phyloP scores from a whole-genome alignment of 2,329 filamentous ascomycete genomes.

The Aspergillus felis region DNA sequence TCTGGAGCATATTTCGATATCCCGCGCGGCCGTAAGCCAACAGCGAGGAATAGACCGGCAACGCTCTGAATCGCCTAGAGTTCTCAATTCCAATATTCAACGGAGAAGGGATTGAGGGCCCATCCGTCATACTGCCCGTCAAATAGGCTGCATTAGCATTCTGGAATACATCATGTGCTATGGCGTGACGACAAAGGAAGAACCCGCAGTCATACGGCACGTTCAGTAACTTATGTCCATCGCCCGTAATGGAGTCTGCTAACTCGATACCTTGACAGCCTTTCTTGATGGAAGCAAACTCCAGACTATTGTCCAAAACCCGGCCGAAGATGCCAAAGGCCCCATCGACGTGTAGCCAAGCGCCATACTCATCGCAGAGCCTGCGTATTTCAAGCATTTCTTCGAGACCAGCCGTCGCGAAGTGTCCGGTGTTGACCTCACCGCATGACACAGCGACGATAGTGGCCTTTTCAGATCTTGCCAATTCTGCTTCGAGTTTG shows the following conservation, averaged over 20 bases:
- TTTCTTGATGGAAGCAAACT: constrained; percentile 53
- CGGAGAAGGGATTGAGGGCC: constrained; percentile 64
- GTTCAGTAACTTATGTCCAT: constrained; percentile 89
- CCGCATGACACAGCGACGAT: constrained; percentile 80
- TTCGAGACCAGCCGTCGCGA: constrained; percentile 57
- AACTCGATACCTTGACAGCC: constrained; percentile 66
- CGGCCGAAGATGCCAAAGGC: constrained; percentile 84
- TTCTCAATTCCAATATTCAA: constrained; percentile 88
- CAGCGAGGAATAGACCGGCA: constrained; percentile 83
- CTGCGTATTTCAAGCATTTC: constrained; percentile 62
- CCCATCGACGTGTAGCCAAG: constrained; percentile 89
- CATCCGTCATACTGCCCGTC: constrained; percentile 30
- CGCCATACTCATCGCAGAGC: constrained; percentile 67
- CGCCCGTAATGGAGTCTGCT: constrained; percentile 81
- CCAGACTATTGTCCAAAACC: constrained; percentile 53
- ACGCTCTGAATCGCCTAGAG: constrained; percentile 80
- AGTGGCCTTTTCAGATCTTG: constrained; percentile 53
- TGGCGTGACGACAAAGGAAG: constrained; percentile 69
- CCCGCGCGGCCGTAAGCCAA: constrained; percentile 69
- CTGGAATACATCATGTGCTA: constrained; percentile 64
- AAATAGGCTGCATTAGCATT: constrained; percentile 88
- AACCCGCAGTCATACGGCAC: constrained; percentile 92
- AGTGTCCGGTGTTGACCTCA: constrained; percentile 87
- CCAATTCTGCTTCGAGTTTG: constrained; percentile 59
- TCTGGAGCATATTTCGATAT: constrained; percentile 64